phyloP scores from a whole-genome alignment of 2,329 filamentous ascomycete species.

The Zymoseptoria ardabiliae region DNA sequence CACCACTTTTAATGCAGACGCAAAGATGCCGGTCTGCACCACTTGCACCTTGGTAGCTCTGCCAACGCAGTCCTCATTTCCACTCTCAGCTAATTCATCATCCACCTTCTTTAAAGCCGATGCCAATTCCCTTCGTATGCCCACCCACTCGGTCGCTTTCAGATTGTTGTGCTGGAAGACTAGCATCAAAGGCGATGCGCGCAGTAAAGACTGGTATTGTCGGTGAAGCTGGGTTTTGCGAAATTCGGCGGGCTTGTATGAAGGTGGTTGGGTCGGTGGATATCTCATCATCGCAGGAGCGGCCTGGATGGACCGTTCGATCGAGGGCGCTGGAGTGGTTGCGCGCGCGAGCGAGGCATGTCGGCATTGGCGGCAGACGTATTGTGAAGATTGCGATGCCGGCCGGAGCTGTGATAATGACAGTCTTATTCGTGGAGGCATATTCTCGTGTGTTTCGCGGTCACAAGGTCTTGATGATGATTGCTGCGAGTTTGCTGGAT shows the following conservation, averaged over 20 bases:
- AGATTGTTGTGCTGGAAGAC: conserved; percentile 79
- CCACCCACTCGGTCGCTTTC: conserved; percentile 65
- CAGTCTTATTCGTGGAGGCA: conserved; percentile 49
- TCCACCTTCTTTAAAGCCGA: conserved; percentile 58
- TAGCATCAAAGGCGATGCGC: conserved; percentile 75
- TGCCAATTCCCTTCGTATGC: conserved; percentile 62
- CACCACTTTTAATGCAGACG: conserved; percentile 72
- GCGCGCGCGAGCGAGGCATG: conserved; percentile 44
- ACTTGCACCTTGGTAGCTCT: conserved; percentile 61
- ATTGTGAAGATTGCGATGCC: conserved; percentile 19
- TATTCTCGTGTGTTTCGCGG: conserved; percentile 26
- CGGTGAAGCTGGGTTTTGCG: conserved; percentile 85
- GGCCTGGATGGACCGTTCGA: conserved; percentile 42
- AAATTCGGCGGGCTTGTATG: conserved; percentile 75
- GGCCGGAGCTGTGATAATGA: conserved; percentile 30
- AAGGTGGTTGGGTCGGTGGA: conserved; percentile 70
- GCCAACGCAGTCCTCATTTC: conserved; percentile 46
- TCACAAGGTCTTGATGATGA: not conserved
- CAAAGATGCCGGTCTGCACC: conserved; percentile 82
- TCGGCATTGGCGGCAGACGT: conserved; percentile 34
- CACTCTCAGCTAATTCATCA: conserved; percentile 50
- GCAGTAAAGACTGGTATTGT: conserved; percentile 80
- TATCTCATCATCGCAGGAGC: conserved; percentile 41
- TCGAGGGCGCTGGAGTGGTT: conserved; percentile 46
- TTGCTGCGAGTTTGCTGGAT: not conserved